phyloP scores from a whole-genome alignment of 2,329 filamentous ascomycete species.

The Xylaria arbuscula region DNA sequence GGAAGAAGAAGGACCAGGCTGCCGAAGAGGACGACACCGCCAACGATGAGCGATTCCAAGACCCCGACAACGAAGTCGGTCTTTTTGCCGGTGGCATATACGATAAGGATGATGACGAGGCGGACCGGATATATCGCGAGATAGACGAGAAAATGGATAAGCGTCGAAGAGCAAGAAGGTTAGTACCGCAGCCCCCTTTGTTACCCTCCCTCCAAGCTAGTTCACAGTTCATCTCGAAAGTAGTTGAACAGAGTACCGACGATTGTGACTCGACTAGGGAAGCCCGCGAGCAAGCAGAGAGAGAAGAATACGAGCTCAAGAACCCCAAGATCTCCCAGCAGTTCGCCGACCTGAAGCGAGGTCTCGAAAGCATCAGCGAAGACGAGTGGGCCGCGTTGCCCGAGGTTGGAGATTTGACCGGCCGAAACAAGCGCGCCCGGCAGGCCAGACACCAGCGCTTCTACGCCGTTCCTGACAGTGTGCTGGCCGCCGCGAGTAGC shows the following conservation, averaged over 20 bases:
- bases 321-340: conserved; percentile 99
- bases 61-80: conserved; percentile 96
- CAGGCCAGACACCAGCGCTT: conserved; percentile 86
- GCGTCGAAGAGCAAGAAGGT: conserved; percentile 87
- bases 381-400: conserved; percentile 97
- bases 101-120: conserved; percentile 97
- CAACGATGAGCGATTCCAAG: conserved; percentile 86
- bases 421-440: conserved; percentile 87
- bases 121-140: conserved; percentile 93
- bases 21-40: conserved; percentile 80
- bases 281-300: conserved; percentile 90
- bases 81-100: conserved; percentile 95
- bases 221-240: conserved; percentile 73
- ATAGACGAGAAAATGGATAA: conserved; percentile 98
- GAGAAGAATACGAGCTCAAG: conserved; percentile 94
- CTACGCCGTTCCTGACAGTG: conserved; percentile 96
- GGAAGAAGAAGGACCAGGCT: conserved; percentile 77
- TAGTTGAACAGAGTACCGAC: conserved; percentile 84
- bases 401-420: conserved; percentile 95
- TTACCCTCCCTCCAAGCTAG: conserved; percentile 62
- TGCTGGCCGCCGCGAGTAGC: conserved; percentile 86
- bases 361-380: conserved; percentile 86
- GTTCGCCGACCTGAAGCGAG: conserved; percentile 94
- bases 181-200: conserved; percentile 59
- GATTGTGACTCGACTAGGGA: conserved; percentile 77